phyloP scores from a whole-genome alignment of 306 rosid genomes.

The Mimosa bimucronata region DNA sequence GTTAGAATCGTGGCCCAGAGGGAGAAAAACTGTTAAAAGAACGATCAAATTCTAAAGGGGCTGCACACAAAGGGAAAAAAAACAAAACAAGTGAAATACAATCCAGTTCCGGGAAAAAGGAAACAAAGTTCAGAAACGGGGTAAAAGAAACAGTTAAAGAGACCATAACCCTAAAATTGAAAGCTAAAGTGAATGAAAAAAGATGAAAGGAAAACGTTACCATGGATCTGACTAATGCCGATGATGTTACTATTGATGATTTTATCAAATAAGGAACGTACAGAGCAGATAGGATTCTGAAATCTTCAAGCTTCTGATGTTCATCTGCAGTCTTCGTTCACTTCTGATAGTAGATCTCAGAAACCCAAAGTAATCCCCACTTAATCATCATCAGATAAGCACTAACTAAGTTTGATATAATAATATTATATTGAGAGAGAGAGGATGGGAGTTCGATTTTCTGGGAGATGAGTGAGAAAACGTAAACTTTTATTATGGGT shows the following conservation, averaged over 20 bases:
- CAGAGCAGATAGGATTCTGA: constrained; percentile 50
- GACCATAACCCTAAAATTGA: constrained; percentile 31
- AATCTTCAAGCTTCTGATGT: constrained; percentile 31
- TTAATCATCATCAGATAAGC: constrained; percentile 23
- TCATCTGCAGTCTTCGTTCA: constrained; percentile 37
- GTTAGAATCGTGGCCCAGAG: not conserved
- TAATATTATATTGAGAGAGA: not conserved
- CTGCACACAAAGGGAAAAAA: not conserved
- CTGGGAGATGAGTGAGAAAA: not conserved
- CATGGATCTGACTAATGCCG: constrained; percentile 57
- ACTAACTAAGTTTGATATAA: not conserved
- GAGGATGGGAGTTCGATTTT: not conserved
- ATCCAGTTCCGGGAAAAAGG: constrained; percentile 11
- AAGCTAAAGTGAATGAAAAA: not conserved
- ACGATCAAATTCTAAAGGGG: constrained; percentile 37
- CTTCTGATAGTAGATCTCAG: constrained; percentile 61
- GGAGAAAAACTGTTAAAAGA: not conserved
- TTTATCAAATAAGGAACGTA: constrained; percentile 24
- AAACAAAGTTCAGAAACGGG: not conserved
- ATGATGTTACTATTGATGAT: constrained; percentile 14
- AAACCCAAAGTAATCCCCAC: constrained; percentile 27
- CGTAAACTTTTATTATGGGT: not conserved
- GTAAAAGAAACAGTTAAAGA: not conserved
- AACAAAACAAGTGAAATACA: constrained; percentile 17
- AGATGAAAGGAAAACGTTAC: constrained; percentile 28